Evolutionary conservation across 23 red algal species (phyloP), one percentile per base, ranked within the genome.

Genomic region (Gracilariopsis chorda): DNA sequence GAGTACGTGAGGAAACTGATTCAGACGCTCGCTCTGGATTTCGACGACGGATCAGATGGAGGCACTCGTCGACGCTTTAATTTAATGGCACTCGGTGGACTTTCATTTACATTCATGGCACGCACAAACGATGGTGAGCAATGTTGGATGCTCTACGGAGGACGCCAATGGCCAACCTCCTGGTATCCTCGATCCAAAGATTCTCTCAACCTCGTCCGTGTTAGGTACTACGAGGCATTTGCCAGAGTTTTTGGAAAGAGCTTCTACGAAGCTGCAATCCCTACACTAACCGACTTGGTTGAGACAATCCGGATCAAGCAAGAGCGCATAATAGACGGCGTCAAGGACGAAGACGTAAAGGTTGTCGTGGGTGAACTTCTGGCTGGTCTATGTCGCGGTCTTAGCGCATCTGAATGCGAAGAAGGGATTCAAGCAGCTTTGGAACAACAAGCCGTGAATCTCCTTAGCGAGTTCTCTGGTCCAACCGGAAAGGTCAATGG

Each of bases 151-250:
- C 25, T 90, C 10, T 48, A 56, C 24, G 84, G 93, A 13, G 93
- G 93, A 33, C 85, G 73, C 35, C 77, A 86, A 1, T 95, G 93
- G 93, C 93, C 93, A 20, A 84, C 72, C 1, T 95, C 93, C 30
- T 95, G 93, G 93, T 46, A 84, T 10, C 78, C 84, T 67, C 78
- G 93, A 28, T 95, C 93, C 4, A 71, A 85, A 25, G 93, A 95
- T 59, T 55, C 48, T 51, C 21, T 95, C 23, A 83, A 58, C 17
- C 32, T 95, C 2, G 81, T 86, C 21, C 77, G 84, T 10, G 75
- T 95, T 20, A 85, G 93, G 35, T 73, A 90, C 68, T 91, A 88
- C 37, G 93, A 95, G 20, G 75, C 42, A 0, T 70, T 95, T 27
- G 36, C 62, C 19, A 37, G 80, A 21, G 68, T 88, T 68, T 95